These are phyloP conservation scores for Exidia glandulosa DNA, from an alignment of 768 basidiomycete species.

Conservation along the genomic window DNA sequence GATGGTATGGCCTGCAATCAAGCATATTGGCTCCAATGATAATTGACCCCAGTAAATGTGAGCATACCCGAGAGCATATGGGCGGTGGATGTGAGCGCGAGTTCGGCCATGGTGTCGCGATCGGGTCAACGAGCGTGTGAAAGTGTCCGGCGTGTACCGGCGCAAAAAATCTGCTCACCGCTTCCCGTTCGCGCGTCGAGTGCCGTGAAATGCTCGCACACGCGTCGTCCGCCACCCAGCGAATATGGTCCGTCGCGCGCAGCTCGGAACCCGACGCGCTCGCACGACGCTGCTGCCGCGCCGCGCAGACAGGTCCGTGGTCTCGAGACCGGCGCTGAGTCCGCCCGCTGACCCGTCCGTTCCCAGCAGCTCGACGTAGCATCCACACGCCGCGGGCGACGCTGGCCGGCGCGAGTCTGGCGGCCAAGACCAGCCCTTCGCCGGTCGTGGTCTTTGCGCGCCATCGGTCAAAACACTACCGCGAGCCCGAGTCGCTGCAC, in stretches of 20 bases:
- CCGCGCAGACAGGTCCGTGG: neutral
- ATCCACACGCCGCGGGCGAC: neutral
- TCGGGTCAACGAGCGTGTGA: neutral
- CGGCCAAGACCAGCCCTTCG: neutral
- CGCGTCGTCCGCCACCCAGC: neutral
- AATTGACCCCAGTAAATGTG: neutral
- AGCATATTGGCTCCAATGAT: neutral
- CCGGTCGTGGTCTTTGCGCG: neutral
- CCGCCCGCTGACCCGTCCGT: neutral
- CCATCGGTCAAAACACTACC: neutral
- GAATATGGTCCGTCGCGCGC: neutral
- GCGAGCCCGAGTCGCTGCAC: neutral
- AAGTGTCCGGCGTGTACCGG: neutral
- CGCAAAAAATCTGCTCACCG: neutral
- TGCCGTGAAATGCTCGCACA: neutral
- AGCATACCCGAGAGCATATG: neutral
- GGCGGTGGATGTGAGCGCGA: neutral
- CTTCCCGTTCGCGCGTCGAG: neutral
- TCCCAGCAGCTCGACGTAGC: neutral
- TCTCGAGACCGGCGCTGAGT: neutral
- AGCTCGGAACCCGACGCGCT: neutral
- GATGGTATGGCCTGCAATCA: slow-evolving; percentile 5
- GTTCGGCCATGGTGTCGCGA: neutral
- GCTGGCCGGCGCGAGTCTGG: neutral
- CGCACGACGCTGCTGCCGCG: neutral